Evolutionary conservation across 805 yeast genomes (phyloP), one percentile per base, ranked within the genome.

Genomic region (Nakazawaea ernobii): DNA sequence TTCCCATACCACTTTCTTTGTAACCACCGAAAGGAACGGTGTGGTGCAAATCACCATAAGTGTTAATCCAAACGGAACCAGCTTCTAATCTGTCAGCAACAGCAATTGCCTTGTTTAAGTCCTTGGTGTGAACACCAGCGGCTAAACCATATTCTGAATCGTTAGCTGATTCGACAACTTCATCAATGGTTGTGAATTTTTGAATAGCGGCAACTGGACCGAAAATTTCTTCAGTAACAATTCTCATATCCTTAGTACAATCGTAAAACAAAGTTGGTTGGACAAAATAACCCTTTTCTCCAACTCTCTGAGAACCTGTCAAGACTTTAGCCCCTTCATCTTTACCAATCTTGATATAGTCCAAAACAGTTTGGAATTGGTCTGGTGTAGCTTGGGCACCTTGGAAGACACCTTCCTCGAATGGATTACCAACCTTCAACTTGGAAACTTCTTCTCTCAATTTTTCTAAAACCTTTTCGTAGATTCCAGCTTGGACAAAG

Each of bases 11-110:
- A 52, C 87, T 80, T 69, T 82, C 83, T 61, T 82, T 82, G 72
- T 69, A 83, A 61, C 92, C 92, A 65, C 92, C 92, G 61, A 85
- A 85, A 69, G 92, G 91, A 63, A 83, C 85, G 63, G 74, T 70
- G 45, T 75, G 78, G 62, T 84, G 80, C 77, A 84, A 83, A 63
- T 83, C 89, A 61, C 84, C 84, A 69, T 84, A 84, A 49, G 90
- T 84, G 74, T 85, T 85, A 53, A 84, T 70, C 90, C 91, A 85
- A 52, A 85, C 78, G 39, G 89, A 81, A 69, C 92, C 92, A 45
- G 90, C 81, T 62, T 79, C 77, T 50, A 85, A 62, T 69, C 73
- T 75, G 67, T 77, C 77, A 41, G 90, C 70, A 49, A 84, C 86
- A 41, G 73, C 75, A 48, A 79, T 62, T 42, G 86, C 86, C 53